Base-by-base conservation (phyloP, 2,329 filamentous ascomycete species). In the Coniella lustricola region DNA sequence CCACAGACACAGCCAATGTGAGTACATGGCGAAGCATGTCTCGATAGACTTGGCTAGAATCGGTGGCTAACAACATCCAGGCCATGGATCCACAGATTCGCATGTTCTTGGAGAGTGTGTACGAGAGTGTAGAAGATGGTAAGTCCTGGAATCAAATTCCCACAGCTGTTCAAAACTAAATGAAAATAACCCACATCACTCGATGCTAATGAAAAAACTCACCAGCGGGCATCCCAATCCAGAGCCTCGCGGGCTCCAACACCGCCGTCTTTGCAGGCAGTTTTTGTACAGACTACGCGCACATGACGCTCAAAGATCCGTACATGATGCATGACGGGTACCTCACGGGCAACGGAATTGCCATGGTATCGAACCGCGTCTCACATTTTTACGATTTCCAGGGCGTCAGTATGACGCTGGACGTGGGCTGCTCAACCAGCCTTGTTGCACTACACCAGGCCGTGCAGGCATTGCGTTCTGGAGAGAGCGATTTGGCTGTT, bases 391-490 rank as follows among this genome's bases (percentile, higher is more conserved):
- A 65, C 44, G 61, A 70, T 45, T 56, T 71, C 34, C 59, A 57
- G 36, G 68, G 68, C 7, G 63, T 67, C 2, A 66, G 63, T 46
- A 58, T 71, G 51, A 67, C 64, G n/a, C 53, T 72, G 31, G 67
- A 72, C 41, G 71, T 69, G 3, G 70, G 65, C 7, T 73, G 70
- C 52, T 71, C 68, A 2, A 63, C 62, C 16, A 63, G 62, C 17
- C 55, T 72, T 10, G 62, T 66, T 4, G 66, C 64, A 1, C 56
- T 72, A 17, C 64, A 71, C 44, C 49, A 64, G 18, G 70, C 67
- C 8, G 64, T 62, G 48, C 65, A 67, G 38, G 62, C 62, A 10
- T 56, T 72, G 10, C 57, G 62, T 20, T 59, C 55, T 16, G 63
- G 67, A 12, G 65, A 69, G 44, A 60, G 59, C 5, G 59, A 22